Conservation (phyloP, 1,284 basidiomycete species). For the Phenoliferia sp. region DNA sequence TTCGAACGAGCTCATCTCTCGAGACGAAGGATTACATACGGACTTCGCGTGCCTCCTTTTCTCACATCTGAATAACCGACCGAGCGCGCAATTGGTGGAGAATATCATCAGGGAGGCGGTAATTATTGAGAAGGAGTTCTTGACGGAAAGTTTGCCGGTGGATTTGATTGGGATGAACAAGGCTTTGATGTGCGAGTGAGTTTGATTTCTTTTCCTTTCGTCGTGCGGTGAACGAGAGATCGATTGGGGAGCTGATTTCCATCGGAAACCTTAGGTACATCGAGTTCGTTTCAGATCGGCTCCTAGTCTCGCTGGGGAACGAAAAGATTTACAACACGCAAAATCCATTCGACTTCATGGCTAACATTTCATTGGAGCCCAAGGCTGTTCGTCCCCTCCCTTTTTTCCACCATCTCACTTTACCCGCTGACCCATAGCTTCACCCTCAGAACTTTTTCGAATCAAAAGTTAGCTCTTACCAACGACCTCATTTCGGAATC, state of each 20-base stretch:
- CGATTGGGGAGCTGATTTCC: background rate
- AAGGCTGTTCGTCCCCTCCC: conserved; percentile 14
- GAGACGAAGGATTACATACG: conserved; percentile 49
- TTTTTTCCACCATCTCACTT: conserved; percentile 5
- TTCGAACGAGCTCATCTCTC: conserved; percentile 47
- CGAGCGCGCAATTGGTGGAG: conserved; percentile 44
- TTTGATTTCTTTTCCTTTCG: background rate
- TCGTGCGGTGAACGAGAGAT: too few relatives aligned
- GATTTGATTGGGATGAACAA: conserved; percentile 47
- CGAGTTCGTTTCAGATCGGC: conserved; percentile 46
- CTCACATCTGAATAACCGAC: conserved; percentile 46
- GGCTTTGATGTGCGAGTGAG: conserved; percentile 32
- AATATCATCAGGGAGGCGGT: conserved; percentile 47
- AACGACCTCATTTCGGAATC: conserved; percentile 7
- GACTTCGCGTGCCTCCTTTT: conserved; percentile 50
- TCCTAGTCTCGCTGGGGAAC: conserved; percentile 46
- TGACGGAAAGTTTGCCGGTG: conserved; percentile 44
- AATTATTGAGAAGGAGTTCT: conserved; percentile 45
- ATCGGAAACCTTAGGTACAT: conserved; percentile 40
- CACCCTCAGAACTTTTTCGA: conserved; percentile 38
- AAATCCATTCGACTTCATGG: conserved; percentile 47
- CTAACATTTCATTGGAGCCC: conserved; percentile 43
- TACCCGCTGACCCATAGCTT: background rate
- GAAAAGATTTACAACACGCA: conserved; percentile 40
- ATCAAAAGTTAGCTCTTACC: conserved; percentile 43